Evolutionary conservation across 495 filamentous ascomycete genomes (phyloP).

Genomic region (Aspergillus kassunensis): DNA sequence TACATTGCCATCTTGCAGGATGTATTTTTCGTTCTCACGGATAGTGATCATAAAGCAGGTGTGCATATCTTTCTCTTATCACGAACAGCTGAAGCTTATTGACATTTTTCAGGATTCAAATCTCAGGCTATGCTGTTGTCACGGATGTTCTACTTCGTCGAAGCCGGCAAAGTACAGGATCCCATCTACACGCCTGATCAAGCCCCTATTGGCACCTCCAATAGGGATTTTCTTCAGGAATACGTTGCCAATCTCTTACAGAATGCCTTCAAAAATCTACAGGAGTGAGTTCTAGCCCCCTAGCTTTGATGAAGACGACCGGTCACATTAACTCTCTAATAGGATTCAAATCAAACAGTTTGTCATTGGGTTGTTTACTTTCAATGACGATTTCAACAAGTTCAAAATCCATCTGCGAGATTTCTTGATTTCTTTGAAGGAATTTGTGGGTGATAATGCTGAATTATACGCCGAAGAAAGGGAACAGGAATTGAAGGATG

Average conservation of each 20-base stretch:
- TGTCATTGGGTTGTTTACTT: conserved; percentile 77
- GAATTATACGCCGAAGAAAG: conserved; percentile 95
- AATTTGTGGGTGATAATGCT: conserved; percentile 79
- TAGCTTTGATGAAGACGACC: not conserved
- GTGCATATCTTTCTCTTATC: conserved; percentile 17
- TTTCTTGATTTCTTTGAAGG: conserved; percentile 94
- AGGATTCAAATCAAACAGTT: conserved; percentile 86
- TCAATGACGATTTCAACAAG: conserved; percentile 74
- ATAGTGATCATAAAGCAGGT: conserved; percentile 96
- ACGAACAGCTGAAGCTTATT: conserved; percentile 1
- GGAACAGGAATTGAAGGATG: conserved; percentile 76
- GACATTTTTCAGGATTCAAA: conserved; percentile 69
- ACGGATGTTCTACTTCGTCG: conserved; percentile 92
- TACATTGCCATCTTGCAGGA: conserved; percentile 94
- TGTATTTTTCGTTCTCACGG: conserved; percentile 96
- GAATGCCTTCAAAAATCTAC: conserved; percentile 90
- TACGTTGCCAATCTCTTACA: conserved; percentile 83
- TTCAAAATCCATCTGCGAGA: conserved; percentile 95
- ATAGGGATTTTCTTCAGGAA: conserved; percentile 82
- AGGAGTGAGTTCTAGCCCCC: conserved; percentile 61
- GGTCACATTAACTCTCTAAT: conserved; percentile 28
- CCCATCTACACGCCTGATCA: conserved; percentile 83
- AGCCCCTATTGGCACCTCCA: conserved; percentile 75
- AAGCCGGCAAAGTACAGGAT: conserved; percentile 79
- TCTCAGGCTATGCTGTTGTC: conserved; percentile 89